A percentile compares a stretch with the other conserved stretches of the same genome.
phyloP scores from a whole-genome alignment of 2,329 filamentous ascomycete genomes.

The Microascus cirrosus region DNA sequence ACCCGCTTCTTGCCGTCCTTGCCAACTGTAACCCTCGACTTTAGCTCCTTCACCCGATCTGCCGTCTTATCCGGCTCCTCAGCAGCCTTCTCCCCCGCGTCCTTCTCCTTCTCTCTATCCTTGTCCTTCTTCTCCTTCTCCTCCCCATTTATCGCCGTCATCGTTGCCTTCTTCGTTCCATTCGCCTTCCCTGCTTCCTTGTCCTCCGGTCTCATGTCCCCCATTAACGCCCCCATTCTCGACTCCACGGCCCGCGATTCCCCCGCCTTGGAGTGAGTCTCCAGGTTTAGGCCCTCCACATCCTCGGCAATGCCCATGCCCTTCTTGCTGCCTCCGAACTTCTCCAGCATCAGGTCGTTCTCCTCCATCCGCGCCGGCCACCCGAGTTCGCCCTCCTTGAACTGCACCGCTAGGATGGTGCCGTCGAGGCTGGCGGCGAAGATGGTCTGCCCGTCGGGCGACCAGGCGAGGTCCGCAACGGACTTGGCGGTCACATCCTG shows the following conservation, averaged over 20 bases:
- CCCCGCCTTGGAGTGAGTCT: slow-evolving; percentile 84
- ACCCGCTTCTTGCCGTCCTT: slow-evolving; percentile 97
- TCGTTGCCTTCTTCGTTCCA: slow-evolving; percentile 31
- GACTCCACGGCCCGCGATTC: slow-evolving; percentile 86
- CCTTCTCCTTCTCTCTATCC: slow-evolving; percentile 30
- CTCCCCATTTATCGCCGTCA: slow-evolving; percentile 24
- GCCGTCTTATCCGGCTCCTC: slow-evolving; percentile 41
- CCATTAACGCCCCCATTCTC: slow-evolving; percentile 97
- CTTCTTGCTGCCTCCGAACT: slow-evolving; percentile 80
- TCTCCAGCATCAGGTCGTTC: slow-evolving; percentile 85
- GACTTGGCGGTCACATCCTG: slow-evolving; percentile 85
- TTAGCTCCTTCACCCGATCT: slow-evolving; percentile 51
- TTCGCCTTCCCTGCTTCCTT: slow-evolving; percentile 39
- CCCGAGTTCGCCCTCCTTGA: slow-evolving; percentile 78
- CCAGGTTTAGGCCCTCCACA: slow-evolving; percentile 74
- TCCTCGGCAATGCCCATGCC: slow-evolving; percentile 88
- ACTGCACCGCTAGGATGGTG: slow-evolving; percentile 69
- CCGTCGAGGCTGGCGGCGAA: slow-evolving; percentile 86
- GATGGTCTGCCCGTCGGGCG: slow-evolving; percentile 77
- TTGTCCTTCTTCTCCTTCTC: slow-evolving; percentile 21
- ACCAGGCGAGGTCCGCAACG: slow-evolving; percentile 90
- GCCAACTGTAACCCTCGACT: slow-evolving; percentile 85
- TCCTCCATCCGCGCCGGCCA: slow-evolving; percentile 79
- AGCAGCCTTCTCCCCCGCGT: slow-evolving; percentile 16
- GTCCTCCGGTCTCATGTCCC: slow-evolving; percentile 53